A percentile compares a stretch with the other conserved stretches of the same genome.
Conservation (phyloP, 1,139 yeast species). For the Candida sp. region DNA sequence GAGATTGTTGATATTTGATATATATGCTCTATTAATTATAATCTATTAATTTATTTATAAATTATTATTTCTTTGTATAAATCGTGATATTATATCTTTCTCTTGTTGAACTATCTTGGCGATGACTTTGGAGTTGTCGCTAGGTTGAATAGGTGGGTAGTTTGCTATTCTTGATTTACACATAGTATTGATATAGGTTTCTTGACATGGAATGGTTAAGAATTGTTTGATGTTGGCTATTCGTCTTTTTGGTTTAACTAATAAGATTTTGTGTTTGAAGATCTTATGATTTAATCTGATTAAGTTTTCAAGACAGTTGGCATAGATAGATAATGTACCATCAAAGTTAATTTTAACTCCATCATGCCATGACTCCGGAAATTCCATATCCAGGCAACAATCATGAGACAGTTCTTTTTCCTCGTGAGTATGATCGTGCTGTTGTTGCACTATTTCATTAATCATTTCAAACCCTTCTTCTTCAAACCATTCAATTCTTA, state of each 20-base stretch:
- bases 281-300: conserved; percentile 21
- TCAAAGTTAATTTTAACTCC: conserved; percentile 19
- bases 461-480: conserved; percentile 44
- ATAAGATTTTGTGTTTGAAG: conserved; percentile 15
- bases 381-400: conserved; percentile 13
- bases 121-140: conserved; percentile 9
- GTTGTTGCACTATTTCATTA: conserved; percentile 28
- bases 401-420: conserved; percentile 13
- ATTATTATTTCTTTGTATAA: conserved; percentile 5
- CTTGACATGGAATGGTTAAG: conserved; percentile 8
- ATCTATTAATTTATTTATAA: too few species aligned
- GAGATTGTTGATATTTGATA: too few species aligned
- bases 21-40: too few species aligned
- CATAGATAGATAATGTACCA: conserved; percentile 23
- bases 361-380: conserved; percentile 27
- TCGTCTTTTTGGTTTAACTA: conserved; percentile 6
- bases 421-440: conserved; percentile 11
- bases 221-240: conserved; percentile 6
- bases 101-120: conserved; percentile 15
- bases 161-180: conserved; percentile 10
- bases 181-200: background rate
- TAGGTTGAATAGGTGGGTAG: conserved; percentile 10
- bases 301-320: conserved; percentile 22
- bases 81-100: conserved; percentile 11
- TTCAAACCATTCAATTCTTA: conserved; percentile 65